Percentiles rank a stretch among this genome's conserved stretches.
Conservation (phyloP, 2,329 filamentous ascomycete species). For the Fulvia fulva region DNA sequence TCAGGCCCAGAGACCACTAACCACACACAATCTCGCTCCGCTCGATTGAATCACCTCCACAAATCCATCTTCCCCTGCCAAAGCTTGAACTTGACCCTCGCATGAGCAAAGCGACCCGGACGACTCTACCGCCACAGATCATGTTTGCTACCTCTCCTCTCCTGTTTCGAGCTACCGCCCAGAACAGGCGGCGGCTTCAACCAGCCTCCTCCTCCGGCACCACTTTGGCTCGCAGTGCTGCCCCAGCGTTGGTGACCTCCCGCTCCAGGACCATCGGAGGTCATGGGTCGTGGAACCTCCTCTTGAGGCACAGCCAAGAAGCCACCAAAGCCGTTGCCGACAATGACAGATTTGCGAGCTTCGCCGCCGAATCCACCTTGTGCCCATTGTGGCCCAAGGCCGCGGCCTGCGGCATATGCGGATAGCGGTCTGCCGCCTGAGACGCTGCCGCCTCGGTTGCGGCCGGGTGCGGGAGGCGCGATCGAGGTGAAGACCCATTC, state of each 20-base stretch:
- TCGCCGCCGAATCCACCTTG: constrained; percentile 48
- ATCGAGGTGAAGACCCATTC: constrained; percentile 66
- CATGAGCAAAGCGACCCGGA: not conserved
- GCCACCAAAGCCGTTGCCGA: constrained; percentile 64
- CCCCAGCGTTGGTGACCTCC: constrained; percentile 15
- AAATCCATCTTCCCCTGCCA: not conserved
- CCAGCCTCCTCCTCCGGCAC: constrained; percentile 10
- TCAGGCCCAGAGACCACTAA: not conserved
- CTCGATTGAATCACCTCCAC: not conserved
- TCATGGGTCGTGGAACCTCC: constrained; percentile 36
- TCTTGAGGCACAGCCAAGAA: constrained; percentile 61
- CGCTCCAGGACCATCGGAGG: constrained; percentile 21
- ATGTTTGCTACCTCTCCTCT: constrained; percentile 31
- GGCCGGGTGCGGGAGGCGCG: constrained; percentile 43
- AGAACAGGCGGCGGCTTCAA: constrained; percentile 31
- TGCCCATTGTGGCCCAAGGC: constrained; percentile 53
- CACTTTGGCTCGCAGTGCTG: constrained; percentile 1
- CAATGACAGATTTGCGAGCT: constrained; percentile 58
- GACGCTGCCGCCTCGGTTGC: constrained; percentile 31
- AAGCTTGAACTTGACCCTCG: not conserved
- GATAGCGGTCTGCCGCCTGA: constrained; percentile 42
- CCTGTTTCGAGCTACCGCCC: constrained; percentile 20
- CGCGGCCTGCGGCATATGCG: constrained; percentile 44
- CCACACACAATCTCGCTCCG: not conserved
- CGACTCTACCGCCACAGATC: constrained; percentile 31